These are phyloP conservation scores for Coemansia sp. DNA, from an alignment of 192 early-diverging fungal genomes.

Conservation along the genomic window DNA sequence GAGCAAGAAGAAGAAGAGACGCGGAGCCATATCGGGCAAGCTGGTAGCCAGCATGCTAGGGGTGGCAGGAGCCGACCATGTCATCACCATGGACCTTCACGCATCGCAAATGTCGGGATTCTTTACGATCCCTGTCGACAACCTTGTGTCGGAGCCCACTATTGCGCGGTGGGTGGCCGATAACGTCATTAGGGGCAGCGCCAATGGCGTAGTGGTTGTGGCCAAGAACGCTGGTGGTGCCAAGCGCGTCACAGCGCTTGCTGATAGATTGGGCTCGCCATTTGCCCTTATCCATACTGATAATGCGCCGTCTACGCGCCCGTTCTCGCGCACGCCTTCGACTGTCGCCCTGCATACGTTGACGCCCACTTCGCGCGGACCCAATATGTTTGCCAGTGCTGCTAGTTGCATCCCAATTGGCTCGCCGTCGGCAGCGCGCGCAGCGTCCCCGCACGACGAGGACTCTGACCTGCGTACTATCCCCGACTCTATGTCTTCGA, in stretches of 20 bases:
- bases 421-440: slow-evolving; percentile 28
- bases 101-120: slow-evolving; percentile 95
- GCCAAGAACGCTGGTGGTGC: slow-evolving; percentile 96
- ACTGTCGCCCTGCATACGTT: slow-evolving; percentile 58
- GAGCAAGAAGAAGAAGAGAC: slow-evolving; percentile 97
- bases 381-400: slow-evolving; percentile 53
- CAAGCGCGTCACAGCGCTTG: slow-evolving; percentile 93
- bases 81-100: slow-evolving; percentile 99
- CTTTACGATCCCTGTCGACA: slow-evolving; percentile 94
- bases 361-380: slow-evolving; percentile 53
- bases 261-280: slow-evolving; percentile 89
- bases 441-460: slow-evolving; percentile 35
- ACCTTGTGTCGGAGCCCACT: slow-evolving; percentile 90
- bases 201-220: slow-evolving; percentile 74
- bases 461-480: slow-evolving; percentile 44
- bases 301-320: slow-evolving; percentile 60
- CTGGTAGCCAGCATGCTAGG: slow-evolving; percentile 94
- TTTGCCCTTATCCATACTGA: slow-evolving; percentile 98
- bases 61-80: slow-evolving; percentile 94
- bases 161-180: slow-evolving; percentile 87
- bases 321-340: slow-evolving; percentile 58
- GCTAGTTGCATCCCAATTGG: slow-evolving; percentile 42
- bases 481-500: slow-evolving; percentile 6
- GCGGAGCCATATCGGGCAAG: slow-evolving; percentile 96
- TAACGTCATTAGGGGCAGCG: slow-evolving; percentile 66